Conservation (phyloP, 83 land plant genomes). For the Picea engelmannii region DNA sequence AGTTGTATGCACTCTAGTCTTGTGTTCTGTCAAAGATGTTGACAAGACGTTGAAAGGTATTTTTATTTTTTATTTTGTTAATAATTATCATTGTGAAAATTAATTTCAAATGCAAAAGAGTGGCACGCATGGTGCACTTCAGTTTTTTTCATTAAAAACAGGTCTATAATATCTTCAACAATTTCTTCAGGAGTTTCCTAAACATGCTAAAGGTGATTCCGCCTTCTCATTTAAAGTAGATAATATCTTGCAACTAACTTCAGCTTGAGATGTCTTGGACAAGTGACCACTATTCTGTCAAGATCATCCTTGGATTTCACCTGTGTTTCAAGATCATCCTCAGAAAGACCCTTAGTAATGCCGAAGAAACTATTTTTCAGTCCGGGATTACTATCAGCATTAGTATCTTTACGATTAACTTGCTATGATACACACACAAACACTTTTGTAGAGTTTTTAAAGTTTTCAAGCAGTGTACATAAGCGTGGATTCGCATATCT, state of each 20-base stretch:
- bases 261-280: constrained; percentile 1
- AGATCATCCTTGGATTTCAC: no score
- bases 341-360: no score
- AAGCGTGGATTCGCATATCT: not conserved
- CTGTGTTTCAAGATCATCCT: no score
- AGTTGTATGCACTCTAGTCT: constrained; percentile 76
- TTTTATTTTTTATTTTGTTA: not conserved
- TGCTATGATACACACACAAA: not conserved
- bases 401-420: not conserved
- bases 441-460: not conserved
- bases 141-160: not conserved
- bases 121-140: not conserved
- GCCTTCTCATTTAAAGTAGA: not conserved
- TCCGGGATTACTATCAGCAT: not conserved
- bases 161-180: not conserved
- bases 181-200: not conserved
- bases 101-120: not conserved
- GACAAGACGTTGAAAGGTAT: constrained; percentile 65
- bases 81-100: not conserved
- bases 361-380: not conserved
- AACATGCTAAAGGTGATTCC: not conserved
- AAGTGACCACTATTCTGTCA: no score
- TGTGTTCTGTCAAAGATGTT: constrained; percentile 88
- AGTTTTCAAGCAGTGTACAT: not conserved
- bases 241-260: not conserved